Evolutionary conservation across 2,329 filamentous ascomycete species (phyloP).

Genomic region (Fusarium xylarioides): DNA sequence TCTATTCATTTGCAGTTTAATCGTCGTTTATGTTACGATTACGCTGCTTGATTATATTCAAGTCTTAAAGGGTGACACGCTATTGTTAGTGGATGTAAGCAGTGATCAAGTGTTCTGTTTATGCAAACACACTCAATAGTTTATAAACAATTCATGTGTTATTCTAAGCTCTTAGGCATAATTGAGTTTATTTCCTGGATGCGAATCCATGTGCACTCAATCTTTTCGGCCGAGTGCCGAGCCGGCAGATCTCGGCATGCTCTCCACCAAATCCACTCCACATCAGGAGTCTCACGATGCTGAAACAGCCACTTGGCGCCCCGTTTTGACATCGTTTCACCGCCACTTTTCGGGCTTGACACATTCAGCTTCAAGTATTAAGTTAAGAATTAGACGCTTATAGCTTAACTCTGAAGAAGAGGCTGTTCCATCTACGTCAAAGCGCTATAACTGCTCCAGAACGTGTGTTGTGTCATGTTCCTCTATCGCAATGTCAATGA

Average conservation of each 20-base stretch:
- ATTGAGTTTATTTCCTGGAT: neutral
- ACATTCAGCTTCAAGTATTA: neutral
- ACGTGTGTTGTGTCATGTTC: neutral
- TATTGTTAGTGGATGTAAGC: neutral
- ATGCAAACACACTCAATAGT: neutral
- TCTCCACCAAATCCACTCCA: neutral
- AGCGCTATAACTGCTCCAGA: neutral
- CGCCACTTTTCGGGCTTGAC: neutral
- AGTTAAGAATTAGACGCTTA: neutral
- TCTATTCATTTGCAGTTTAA: neutral
- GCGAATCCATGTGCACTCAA: neutral
- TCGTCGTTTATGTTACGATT: too few relatives aligned
- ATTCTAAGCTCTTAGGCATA: neutral
- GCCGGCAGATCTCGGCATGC: neutral
- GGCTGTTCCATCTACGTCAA: neutral
- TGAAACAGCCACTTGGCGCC: neutral
- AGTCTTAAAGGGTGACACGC: fast-evolving
- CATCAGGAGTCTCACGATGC: neutral
- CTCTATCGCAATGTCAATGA: neutral
- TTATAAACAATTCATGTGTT: neutral
- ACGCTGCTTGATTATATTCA: fast-evolving
- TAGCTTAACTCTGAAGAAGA: neutral
- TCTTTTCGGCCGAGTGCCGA: neutral
- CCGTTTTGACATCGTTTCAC: neutral
- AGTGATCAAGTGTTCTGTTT: neutral